Conservation (phyloP, 2,329 filamentous ascomycete species). For the Neurospora crassa region DNA sequence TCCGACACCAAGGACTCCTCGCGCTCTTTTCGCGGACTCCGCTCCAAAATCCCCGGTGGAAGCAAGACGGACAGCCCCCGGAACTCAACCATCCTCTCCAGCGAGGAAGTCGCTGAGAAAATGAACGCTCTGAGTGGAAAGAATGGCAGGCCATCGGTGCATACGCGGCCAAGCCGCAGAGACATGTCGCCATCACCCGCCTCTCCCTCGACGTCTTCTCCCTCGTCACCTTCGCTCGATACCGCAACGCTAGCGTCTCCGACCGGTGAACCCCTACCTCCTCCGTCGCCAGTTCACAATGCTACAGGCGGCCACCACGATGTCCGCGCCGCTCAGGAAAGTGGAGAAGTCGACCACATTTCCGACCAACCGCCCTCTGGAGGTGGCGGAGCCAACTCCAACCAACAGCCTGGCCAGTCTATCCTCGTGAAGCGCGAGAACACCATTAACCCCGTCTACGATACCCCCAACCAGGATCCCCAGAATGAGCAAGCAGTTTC, state of each 20-base stretch:
- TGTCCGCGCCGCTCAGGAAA: constrained; percentile 70
- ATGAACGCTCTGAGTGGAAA: constrained; percentile 67
- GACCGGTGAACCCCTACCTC: constrained; percentile 46
- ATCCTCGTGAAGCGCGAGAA: constrained; percentile 79
- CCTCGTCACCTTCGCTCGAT: constrained; percentile 32
- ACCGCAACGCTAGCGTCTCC: constrained; percentile 33
- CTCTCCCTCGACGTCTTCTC: constrained; percentile 30
- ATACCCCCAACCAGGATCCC: constrained; percentile 32
- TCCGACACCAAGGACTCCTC: constrained; percentile 90
- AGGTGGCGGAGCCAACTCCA: constrained; percentile 45
- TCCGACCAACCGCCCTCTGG: constrained; percentile 80
- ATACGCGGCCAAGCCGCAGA: constrained; percentile 35
- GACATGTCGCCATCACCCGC: constrained; percentile 32
- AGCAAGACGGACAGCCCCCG: constrained; percentile 72
- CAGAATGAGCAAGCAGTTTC: constrained; percentile 36
- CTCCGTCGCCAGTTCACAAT: constrained; percentile 82
- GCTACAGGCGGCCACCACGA: constrained; percentile 66
- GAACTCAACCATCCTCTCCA: constrained; percentile 58
- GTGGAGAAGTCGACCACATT: constrained; percentile 87
- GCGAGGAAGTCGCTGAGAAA: constrained; percentile 54
- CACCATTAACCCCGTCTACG: constrained; percentile 55
- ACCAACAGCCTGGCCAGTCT: constrained; percentile 71
- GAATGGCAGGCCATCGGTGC: constrained; percentile 48
- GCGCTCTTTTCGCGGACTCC: constrained; percentile 73
- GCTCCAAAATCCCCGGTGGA: constrained; percentile 78